Evolutionary conservation across 2,329 filamentous ascomycete species (phyloP), one percentile per base, ranked within the genome.

Genomic region (Colletotrichum sp.): DNA sequence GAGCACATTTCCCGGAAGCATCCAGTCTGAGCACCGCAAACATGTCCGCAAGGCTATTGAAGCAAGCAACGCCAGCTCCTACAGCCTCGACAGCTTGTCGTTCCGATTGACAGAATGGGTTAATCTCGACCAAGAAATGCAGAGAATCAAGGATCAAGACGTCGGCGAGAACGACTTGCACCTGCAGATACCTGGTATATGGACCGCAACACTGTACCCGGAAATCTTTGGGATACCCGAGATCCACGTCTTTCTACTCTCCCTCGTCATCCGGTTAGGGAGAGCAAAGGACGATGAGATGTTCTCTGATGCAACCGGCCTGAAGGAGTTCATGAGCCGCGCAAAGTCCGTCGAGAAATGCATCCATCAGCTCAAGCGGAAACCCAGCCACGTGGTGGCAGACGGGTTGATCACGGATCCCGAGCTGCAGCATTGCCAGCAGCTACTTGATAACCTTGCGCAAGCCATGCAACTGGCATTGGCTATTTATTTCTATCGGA

Each of bases 141-240:
- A 78, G 48, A 78, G 77, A 30, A 58, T 83, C 18, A 84, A 85
- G 70, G 80, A 78, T n/a, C 80, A 80, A 58, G 80, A 83, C 28
- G 80, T 82, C 72, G 84, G 83, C 3, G 84, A 86, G 66, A 85
- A 86, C 75, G 85, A 86, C 70, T 77, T 86, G 3, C 84, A 85
- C 58, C 80, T 85, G 10, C 81, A 84, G 62, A 67, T 79, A 2
- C 83, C 84, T 2, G 85, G 85, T 4, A 72, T 80, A 4, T 87
- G 82, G 79, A 77, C 82, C 3, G 79, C 80, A 2, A 85, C 84
- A 1, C 80, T 86, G 8, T 87, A 87, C 58, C 84, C 84, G 0
- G 83, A 86, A 69, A 85, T 86, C 28, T 86, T 84, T 67, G 85
- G 84, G 1, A 78, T 86, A 16, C 84, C 84, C 1, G 85, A 87